These are phyloP conservation scores for Vararia minispora DNA, from an alignment of 768 basidiomycete genomes.

Conservation along the genomic window DNA sequence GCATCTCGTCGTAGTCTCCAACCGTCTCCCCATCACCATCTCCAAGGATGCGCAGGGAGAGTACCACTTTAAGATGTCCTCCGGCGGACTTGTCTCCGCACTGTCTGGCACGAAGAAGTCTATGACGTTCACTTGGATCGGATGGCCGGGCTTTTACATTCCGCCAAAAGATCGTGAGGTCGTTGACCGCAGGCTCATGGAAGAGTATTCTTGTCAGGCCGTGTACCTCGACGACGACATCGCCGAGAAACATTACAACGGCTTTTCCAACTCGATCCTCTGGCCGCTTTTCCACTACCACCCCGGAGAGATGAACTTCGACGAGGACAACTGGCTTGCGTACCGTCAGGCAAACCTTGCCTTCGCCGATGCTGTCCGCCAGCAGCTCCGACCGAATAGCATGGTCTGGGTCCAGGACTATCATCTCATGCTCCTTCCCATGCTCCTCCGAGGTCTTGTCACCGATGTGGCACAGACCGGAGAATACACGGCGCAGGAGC, in stretches of 20 bases:
- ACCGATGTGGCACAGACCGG: constrained; percentile 53
- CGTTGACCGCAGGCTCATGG: constrained; percentile 86
- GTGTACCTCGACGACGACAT: constrained; percentile 97
- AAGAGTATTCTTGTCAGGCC: constrained; percentile 94
- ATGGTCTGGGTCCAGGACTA: constrained; percentile 99
- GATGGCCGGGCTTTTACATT: constrained; percentile 92
- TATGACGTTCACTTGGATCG: constrained; percentile 96
- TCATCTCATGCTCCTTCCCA: constrained; percentile 94
- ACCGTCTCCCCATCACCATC: constrained; percentile 92
- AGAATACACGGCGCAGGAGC: constrained; percentile 46
- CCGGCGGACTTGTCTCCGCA: constrained; percentile 94
- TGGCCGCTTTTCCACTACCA: constrained; percentile 99
- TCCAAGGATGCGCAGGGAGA: constrained; percentile 85
- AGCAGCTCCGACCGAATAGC: constrained; percentile 70
- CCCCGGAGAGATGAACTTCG: constrained; percentile 99
- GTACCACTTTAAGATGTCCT: constrained; percentile 99
- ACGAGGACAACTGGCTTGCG: constrained; percentile 96
- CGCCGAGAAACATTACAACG: constrained; percentile 96
- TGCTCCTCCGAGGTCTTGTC: constrained; percentile 84
- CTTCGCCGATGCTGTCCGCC: constrained; percentile 83
- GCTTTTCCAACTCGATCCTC: constrained; percentile 98
- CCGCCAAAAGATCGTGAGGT: constrained; percentile 83
- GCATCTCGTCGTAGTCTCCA: constrained; percentile 91
- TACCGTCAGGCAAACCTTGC: constrained; percentile 94
- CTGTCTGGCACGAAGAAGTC: constrained; percentile 98